phyloP scores from a whole-genome alignment of 331 rosid genomes.

The Malus hybrid region DNA sequence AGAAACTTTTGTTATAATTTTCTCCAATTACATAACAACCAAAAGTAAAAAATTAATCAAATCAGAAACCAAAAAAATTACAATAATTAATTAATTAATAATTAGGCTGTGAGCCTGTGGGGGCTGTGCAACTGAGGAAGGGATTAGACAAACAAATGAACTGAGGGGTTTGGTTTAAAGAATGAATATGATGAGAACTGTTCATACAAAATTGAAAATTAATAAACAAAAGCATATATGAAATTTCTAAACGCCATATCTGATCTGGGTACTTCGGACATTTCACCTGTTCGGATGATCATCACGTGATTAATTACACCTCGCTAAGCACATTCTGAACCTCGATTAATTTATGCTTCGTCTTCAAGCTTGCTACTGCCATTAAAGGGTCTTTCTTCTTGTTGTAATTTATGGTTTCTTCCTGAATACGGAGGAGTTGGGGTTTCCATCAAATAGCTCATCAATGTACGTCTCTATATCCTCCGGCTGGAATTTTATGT shows the following conservation, averaged over 20 bases:
- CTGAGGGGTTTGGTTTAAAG: background rate
- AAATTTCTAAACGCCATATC: background rate
- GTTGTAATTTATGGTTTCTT: constrained; percentile 26
- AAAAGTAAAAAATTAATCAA: too few species aligned
- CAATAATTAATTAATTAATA: too few species aligned
- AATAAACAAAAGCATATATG: background rate
- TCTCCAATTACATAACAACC: too few species aligned
- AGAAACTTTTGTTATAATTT: too few species aligned
- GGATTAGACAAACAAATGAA: background rate
- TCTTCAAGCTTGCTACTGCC: background rate
- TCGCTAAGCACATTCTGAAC: background rate
- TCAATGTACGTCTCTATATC: constrained; percentile 65
- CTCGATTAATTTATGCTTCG: background rate
- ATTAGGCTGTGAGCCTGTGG: background rate
- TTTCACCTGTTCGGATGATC: background rate
- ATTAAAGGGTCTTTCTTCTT: background rate
- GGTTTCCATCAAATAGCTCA: constrained; percentile 64
- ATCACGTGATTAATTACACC: background rate
- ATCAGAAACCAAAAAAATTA: too few species aligned
- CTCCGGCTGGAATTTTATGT: constrained; percentile 70
- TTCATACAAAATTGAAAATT: background rate
- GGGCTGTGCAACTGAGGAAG: background rate
- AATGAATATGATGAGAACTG: background rate
- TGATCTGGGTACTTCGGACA: background rate
- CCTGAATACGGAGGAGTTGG: constrained; percentile 31